phyloP scores from a whole-genome alignment of 805 yeast genomes.

The Pichia cabralensis region DNA sequence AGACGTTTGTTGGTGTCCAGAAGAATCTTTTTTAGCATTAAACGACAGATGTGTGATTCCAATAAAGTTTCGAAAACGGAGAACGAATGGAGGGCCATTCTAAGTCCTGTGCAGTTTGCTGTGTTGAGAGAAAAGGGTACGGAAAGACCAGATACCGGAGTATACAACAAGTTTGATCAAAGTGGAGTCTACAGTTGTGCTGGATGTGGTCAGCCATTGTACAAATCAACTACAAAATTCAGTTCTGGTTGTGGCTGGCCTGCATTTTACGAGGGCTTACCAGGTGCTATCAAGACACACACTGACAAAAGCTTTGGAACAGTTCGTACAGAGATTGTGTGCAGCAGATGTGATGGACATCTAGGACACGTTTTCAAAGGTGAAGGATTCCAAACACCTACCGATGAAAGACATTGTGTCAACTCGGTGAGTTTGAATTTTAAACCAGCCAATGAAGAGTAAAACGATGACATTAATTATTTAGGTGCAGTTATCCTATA shows the following conservation, averaged over 20 bases:
- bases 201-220: conserved; percentile 74
- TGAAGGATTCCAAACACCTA: conserved; percentile 82
- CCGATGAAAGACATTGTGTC: conserved; percentile 91
- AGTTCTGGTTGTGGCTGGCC: conserved; percentile 98
- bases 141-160: conserved; percentile 57
- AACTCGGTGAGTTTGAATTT: conserved; percentile 78
- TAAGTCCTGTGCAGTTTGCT: conserved; percentile 67
- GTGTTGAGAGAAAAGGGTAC: conserved; percentile 70
- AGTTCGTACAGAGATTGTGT: conserved; percentile 82
- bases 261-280: conserved; percentile 83
- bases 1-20: too few species aligned
- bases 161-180: conserved; percentile 39
- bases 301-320: conserved; percentile 63
- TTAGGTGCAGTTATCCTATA: too few species aligned
- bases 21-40: too few species aligned
- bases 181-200: conserved; percentile 74
- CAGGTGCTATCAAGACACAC: conserved; percentile 58
- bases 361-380: conserved; percentile 92
- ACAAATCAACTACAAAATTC: conserved; percentile 72
- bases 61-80: conserved; percentile 24
- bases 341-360: conserved; percentile 86
- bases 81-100: conserved; percentile 69
- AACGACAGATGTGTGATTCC: neutral
- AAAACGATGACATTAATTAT: neutral
- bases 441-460: conserved; percentile 4